Evolutionary conservation across 2,329 filamentous ascomycete genomes (phyloP).

Genomic region (Cladophialophora immunda): DNA sequence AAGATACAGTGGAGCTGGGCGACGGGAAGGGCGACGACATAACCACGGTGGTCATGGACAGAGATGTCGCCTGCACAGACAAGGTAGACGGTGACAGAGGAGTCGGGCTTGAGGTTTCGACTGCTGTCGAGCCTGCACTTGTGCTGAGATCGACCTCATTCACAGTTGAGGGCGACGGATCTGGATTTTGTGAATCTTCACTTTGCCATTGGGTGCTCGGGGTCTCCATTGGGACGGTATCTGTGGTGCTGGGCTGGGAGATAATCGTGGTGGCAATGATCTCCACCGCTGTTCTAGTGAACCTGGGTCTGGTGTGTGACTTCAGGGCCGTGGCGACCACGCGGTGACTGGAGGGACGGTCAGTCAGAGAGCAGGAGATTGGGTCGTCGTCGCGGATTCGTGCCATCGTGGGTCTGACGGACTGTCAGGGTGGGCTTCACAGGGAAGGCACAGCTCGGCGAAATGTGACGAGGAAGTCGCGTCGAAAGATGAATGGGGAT

Average conservation of each 20-base stretch:
- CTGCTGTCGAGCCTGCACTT: background rate
- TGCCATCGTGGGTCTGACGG: background rate
- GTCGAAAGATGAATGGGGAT: background rate
- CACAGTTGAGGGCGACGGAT: background rate
- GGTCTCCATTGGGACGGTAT: background rate
- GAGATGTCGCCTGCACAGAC: background rate
- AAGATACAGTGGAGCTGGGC: background rate
- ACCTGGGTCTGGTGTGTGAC: background rate
- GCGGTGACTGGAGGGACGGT: background rate
- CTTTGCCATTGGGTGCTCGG: background rate
- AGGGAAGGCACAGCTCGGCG: background rate
- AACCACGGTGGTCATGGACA: background rate
- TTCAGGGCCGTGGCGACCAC: background rate
- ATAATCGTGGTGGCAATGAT: slow-evolving; percentile 1
- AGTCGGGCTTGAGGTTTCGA: background rate
- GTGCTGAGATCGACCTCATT: background rate
- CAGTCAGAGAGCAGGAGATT: background rate
- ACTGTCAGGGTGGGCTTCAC: background rate
- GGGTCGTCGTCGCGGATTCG: background rate
- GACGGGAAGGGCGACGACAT: background rate
- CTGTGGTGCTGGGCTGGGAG: background rate
- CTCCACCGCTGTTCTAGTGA: background rate
- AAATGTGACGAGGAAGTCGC: background rate
- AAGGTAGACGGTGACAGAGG: background rate
- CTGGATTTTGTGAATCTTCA: background rate